Evolutionary conservation across 495 filamentous ascomycete genomes (phyloP).

Genomic region (Articulospora tetracladia): DNA sequence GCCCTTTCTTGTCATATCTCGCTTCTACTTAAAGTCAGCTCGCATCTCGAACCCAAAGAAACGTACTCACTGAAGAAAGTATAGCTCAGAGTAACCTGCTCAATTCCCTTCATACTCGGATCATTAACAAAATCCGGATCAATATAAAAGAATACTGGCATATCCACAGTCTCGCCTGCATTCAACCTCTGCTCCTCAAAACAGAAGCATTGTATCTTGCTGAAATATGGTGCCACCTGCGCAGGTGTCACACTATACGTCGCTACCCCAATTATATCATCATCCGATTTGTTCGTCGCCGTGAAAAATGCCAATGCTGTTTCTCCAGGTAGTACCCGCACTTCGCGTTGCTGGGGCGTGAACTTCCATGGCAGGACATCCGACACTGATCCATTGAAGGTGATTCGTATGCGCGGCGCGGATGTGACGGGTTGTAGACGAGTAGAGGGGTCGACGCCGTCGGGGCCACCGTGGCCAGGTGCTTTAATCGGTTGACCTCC

Average conservation of each 20-base stretch:
- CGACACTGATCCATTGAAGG: conserved; percentile 92
- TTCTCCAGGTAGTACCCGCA: conserved; percentile 91
- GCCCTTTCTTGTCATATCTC: conserved; percentile 79
- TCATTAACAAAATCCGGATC: conserved; percentile 94
- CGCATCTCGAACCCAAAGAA: not conserved
- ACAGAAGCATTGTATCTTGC: conserved; percentile 99
- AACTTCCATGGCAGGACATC: conserved; percentile 98
- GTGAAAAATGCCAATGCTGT: conserved; percentile 98
- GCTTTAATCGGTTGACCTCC: conserved; percentile 89
- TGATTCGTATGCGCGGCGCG: conserved; percentile 86
- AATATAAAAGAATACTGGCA: conserved; percentile 99
- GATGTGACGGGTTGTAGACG: conserved; percentile 76
- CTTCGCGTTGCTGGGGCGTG: conserved; percentile 92
- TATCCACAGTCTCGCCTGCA: conserved; percentile 96
- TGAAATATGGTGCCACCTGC: conserved; percentile 96
- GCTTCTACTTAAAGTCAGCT: conserved; percentile 55
- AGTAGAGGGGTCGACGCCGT: conserved; percentile 57
- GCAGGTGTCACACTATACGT: conserved; percentile 96
- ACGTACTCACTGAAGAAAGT: conserved; percentile 91
- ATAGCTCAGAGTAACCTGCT: conserved; percentile 92
- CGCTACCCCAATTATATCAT: conserved; percentile 96
- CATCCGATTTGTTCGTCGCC: conserved; percentile 81
- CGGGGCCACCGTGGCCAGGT: conserved; percentile 51
- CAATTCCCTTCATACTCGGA: conserved; percentile 86
- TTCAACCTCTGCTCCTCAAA: conserved; percentile 93